Conservation (phyloP, 2,329 filamentous ascomycete genomes). For the Colletotrichum coccodes region DNA sequence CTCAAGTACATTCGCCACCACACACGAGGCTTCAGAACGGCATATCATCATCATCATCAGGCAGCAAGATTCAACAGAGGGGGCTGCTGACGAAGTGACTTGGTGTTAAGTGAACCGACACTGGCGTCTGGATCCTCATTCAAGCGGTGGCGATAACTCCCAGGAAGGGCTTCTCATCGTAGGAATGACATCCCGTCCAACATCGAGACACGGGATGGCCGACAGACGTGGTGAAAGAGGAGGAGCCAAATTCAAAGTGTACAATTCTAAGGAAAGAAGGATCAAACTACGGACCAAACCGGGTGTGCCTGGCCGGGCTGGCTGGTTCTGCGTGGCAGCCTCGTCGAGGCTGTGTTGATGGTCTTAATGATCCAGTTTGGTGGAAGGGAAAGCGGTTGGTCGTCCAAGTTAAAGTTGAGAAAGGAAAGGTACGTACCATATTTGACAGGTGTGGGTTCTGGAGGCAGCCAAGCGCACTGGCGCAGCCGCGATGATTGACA, state of each 20-base stretch:
- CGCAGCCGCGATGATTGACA: slow-evolving; percentile 22
- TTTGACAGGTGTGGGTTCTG: not conserved
- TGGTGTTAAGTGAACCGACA: not conserved
- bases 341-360: not conserved
- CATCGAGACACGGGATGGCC: not conserved
- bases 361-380: not conserved
- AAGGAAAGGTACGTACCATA: slow-evolving; percentile 1
- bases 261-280: not conserved
- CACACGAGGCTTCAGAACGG: not conserved
- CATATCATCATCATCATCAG: not conserved
- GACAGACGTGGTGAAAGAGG: not conserved
- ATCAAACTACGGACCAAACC: not conserved
- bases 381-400: not conserved
- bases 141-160: not conserved
- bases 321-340: not conserved
- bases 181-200: not conserved
- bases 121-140: not conserved
- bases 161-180: not conserved
- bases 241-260: not conserved
- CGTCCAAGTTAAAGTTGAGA: not conserved
- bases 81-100: not conserved
- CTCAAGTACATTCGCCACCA: not conserved
- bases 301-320: not conserved
- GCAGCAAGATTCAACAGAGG: not conserved
- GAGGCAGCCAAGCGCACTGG: slow-evolving; percentile 28